Percentiles rank a stretch among this genome's conserved stretches.
Evolutionary conservation across 495 filamentous ascomycete species (phyloP).

Genomic region (Annulohypoxylon maeteangense): DNA sequence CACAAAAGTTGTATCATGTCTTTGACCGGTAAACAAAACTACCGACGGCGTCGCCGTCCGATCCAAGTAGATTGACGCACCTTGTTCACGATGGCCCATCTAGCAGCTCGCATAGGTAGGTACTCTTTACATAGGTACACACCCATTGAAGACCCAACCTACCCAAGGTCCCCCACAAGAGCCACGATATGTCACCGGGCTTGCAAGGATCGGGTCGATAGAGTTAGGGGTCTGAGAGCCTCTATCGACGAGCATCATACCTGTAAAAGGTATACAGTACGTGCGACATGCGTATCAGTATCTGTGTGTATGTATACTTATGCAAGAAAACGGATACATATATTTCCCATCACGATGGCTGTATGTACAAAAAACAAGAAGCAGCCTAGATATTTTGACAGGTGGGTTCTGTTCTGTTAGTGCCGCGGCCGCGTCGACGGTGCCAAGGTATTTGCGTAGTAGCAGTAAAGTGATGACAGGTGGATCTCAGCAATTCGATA

Average conservation of each 20-base stretch:
- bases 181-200: neutral
- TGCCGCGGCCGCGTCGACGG: slow-evolving; percentile 7
- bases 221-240: slow-evolving; percentile 19
- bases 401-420: slow-evolving; percentile 9
- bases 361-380: neutral
- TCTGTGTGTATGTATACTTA: slow-evolving; percentile 13
- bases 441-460: slow-evolving; percentile 14
- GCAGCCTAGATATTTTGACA: slow-evolving; percentile 10
- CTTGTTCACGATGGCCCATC: slow-evolving; percentile 6
- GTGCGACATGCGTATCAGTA: neutral
- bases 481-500: slow-evolving; percentile 16
- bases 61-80: neutral
- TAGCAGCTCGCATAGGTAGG: slow-evolving; percentile 1
- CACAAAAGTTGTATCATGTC: slow-evolving; percentile 14
- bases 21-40: slow-evolving; percentile 17
- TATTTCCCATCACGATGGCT: slow-evolving; percentile 1
- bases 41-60: slow-evolving; percentile 10
- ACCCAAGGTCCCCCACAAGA: slow-evolving; percentile 15
- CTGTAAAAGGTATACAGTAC: slow-evolving; percentile 15
- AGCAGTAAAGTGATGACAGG: slow-evolving; percentile 19
- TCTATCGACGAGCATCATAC: neutral
- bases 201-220: slow-evolving; percentile 21
- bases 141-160: neutral
- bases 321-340: neutral
- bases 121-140: neutral